Evolutionary conservation across 78 protist species (phyloP).

Genomic region (Chrysochromulina tobinii): DNA sequence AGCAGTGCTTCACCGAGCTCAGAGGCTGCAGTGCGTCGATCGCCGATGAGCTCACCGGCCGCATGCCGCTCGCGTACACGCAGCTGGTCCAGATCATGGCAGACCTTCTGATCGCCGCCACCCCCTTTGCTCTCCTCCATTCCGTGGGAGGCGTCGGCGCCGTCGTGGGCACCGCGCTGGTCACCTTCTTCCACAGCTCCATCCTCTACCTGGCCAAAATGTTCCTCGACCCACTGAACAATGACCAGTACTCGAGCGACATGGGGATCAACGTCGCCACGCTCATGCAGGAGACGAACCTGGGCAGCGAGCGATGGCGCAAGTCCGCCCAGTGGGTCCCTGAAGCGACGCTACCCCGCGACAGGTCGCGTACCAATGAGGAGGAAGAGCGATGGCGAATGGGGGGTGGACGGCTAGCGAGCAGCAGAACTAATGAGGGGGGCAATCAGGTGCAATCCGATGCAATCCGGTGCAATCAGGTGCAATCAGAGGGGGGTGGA

Average conservation of each 20-base stretch:
- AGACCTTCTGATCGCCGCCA: neutral
- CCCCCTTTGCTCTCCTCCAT: neutral
- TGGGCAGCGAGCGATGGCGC: neutral
- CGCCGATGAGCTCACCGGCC: neutral
- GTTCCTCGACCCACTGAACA: neutral
- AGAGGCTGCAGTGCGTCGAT: neutral
- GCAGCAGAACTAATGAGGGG: no score
- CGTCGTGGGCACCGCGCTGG: neutral
- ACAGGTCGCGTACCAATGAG: no score
- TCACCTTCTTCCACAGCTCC: neutral
- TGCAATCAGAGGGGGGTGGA: no score
- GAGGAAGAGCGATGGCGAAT: no score
- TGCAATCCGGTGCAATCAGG: no score
- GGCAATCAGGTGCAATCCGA: no score
- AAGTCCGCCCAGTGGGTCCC: neutral
- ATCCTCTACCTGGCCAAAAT: neutral
- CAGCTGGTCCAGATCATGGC: conserved; percentile 12
- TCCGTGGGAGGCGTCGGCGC: conserved; percentile 1
- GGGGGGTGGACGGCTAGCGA: no score
- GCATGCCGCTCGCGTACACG: conserved; percentile 30
- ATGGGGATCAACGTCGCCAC: neutral
- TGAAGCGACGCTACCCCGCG: neutral
- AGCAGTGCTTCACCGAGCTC: neutral
- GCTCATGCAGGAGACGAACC: neutral
- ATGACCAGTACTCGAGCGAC: neutral